Evolutionary conservation across 2,329 filamentous ascomycete genomes (phyloP).

Genomic region (Beauveria sp.): DNA sequence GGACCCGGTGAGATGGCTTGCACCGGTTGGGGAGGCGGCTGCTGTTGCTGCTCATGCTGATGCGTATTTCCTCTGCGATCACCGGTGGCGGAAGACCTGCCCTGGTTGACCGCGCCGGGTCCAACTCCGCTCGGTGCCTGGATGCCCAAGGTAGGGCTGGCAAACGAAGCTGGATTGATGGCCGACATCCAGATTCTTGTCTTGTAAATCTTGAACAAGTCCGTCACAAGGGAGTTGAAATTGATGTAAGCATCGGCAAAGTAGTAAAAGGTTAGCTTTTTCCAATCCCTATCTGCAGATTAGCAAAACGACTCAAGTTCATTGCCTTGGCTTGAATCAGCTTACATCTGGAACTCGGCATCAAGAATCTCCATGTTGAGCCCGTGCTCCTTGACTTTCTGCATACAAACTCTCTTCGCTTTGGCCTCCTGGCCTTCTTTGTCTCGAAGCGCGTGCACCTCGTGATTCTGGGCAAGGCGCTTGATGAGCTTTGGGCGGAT

Average conservation of each 20-base stretch:
- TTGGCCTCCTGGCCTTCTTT: slow-evolving; percentile 98
- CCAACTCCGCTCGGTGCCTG: slow-evolving; percentile 62
- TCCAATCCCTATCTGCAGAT: slow-evolving; percentile 69
- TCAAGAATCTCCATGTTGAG: slow-evolving; percentile 98
- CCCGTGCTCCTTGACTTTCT: slow-evolving; percentile 90
- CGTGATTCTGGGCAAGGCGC: slow-evolving; percentile 82
- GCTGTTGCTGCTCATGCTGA: slow-evolving; percentile 32
- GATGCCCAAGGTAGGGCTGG: slow-evolving; percentile 65
- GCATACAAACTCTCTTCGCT: slow-evolving; percentile 91
- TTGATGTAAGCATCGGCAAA: slow-evolving; percentile 98
- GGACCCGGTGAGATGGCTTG: slow-evolving; percentile 6
- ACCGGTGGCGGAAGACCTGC: slow-evolving; percentile 31
- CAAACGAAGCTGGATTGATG: slow-evolving; percentile 94
- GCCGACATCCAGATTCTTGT: slow-evolving; percentile 99
- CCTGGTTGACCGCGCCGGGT: slow-evolving; percentile 55
- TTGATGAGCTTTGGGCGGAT: slow-evolving; percentile 97
- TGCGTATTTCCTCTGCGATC: slow-evolving; percentile 41
- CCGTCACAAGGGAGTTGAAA: slow-evolving; percentile 95
- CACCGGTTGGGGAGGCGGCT: neutral
- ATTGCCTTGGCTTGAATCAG: slow-evolving; percentile 16
- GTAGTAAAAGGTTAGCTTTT: slow-evolving; percentile 98
- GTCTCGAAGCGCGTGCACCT: slow-evolving; percentile 80
- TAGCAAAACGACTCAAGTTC: slow-evolving; percentile 3
- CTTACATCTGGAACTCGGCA: slow-evolving; percentile 96
- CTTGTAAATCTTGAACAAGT: slow-evolving; percentile 99